A percentile compares a stretch with the other conserved stretches of the same genome.
Evolutionary conservation across 495 filamentous ascomycete genomes (phyloP).

Genomic region (Penicillium pulvis): DNA sequence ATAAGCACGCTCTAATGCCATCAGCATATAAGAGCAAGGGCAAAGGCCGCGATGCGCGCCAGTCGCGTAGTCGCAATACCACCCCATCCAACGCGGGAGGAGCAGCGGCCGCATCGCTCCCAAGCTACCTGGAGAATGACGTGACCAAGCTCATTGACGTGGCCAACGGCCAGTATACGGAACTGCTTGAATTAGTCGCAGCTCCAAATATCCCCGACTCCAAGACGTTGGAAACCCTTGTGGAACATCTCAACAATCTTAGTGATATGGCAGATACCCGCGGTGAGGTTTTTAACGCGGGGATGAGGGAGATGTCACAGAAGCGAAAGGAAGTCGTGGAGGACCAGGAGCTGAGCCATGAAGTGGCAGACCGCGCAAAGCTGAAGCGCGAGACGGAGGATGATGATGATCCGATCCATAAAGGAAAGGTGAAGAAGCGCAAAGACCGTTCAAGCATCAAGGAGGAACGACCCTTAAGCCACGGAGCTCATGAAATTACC

Average conservation of each 20-base stretch:
- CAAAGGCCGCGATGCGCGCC: slow-evolving; percentile 69
- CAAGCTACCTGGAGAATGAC: slow-evolving; percentile 61
- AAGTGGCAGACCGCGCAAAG: slow-evolving; percentile 46
- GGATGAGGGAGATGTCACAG: slow-evolving; percentile 69
- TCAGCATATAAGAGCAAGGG: slow-evolving; percentile 68
- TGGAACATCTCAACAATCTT: slow-evolving; percentile 66
- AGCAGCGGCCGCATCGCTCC: slow-evolving; percentile 51
- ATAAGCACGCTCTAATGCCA: slow-evolving; percentile 38
- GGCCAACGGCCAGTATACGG: slow-evolving; percentile 64
- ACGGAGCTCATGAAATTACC: slow-evolving; percentile 64
- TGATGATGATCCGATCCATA: slow-evolving; percentile 54
- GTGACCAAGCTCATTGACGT: slow-evolving; percentile 62
- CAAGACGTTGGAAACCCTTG: slow-evolving; percentile 67
- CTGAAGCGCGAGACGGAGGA: slow-evolving; percentile 57
- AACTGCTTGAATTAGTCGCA: slow-evolving; percentile 68
- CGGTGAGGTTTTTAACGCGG: slow-evolving; percentile 64
- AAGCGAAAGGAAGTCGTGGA: slow-evolving; percentile 63
- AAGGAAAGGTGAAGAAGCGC: slow-evolving; percentile 53
- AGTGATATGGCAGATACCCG: slow-evolving; percentile 65
- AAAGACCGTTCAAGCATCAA: slow-evolving; percentile 52
- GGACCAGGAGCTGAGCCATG: slow-evolving; percentile 48
- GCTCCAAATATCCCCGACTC: slow-evolving; percentile 73
- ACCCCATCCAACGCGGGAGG: slow-evolving; percentile 66
- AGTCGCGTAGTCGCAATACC: slow-evolving; percentile 82
- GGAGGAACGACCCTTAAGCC: slow-evolving; percentile 59